phyloP scores from a whole-genome alignment of 176 grass and related monocot species.

The Tillandsia fasciculata region DNA sequence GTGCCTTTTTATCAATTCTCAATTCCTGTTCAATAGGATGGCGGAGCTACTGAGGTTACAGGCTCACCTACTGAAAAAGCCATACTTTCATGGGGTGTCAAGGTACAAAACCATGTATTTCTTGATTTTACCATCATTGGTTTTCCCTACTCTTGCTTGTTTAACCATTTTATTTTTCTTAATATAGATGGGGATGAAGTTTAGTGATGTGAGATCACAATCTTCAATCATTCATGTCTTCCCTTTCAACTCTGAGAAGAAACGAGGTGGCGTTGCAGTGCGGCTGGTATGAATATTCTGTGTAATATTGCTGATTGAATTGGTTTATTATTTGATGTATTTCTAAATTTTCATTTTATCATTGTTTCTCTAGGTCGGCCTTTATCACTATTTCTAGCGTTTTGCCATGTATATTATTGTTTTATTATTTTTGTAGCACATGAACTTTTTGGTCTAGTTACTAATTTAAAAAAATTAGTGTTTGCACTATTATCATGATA shows the following conservation, averaged over 20 bases:
- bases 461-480: too few relatives aligned
- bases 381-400: not conserved
- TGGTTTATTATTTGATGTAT: not conserved
- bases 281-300: conserved; percentile 27
- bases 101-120: conserved; percentile 36
- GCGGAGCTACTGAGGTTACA: conserved; percentile 53
- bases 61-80: conserved; percentile 94
- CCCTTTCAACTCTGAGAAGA: conserved; percentile 95
- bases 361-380: not conserved
- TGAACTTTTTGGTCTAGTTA: too few relatives aligned
- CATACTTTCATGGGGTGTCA: conserved; percentile 74
- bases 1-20: not conserved
- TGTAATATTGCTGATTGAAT: not conserved
- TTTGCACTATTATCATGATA: too few relatives aligned
- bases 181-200: conserved; percentile 74
- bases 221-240: conserved; percentile 68
- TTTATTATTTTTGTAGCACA: too few relatives aligned
- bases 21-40: conserved; percentile 27
- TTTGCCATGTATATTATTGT: too few relatives aligned
- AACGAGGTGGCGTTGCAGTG: conserved; percentile 64
- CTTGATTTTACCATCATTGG: conserved; percentile 12
- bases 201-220: conserved; percentile 50
- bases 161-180: conserved; percentile 16
- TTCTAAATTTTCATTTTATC: not conserved
- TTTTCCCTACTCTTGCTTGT: conserved; percentile 8